A percentile compares a stretch with the other conserved stretches of the same genome.
phyloP scores from a whole-genome alignment of 305 asterid species.

The Fraxinus dipetala region DNA sequence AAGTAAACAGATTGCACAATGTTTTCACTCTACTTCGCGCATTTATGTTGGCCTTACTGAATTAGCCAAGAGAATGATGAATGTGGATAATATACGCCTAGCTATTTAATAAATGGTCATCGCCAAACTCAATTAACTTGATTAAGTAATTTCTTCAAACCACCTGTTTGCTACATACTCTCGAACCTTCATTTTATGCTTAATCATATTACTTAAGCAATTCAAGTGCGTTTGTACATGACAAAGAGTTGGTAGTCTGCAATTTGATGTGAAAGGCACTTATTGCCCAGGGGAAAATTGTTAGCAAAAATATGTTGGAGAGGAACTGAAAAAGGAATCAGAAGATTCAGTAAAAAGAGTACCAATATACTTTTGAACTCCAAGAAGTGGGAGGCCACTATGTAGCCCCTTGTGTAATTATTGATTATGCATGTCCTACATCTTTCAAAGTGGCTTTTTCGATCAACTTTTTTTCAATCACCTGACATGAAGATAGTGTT shows the following conservation, averaged over 20 bases:
- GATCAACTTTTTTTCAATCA: not conserved
- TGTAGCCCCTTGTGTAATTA: conserved; percentile 2
- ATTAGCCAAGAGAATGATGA: conserved; percentile 1
- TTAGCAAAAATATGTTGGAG: not conserved
- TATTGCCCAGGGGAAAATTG: not conserved
- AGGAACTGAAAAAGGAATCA: not conserved
- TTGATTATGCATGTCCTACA: conserved; percentile 19
- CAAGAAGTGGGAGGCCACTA: conserved; percentile 41
- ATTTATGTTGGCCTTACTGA: not conserved
- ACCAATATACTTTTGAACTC: conserved; percentile 8
- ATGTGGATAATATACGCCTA: not conserved
- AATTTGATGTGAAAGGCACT: not conserved
- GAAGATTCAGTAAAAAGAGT: not conserved
- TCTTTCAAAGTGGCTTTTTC: conserved; percentile 15
- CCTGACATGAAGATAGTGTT: not conserved
- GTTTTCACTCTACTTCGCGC: not conserved
- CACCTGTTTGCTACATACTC: not conserved
- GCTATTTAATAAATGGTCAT: not conserved
- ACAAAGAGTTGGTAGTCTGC: conserved; percentile 17
- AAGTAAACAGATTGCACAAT: not conserved
- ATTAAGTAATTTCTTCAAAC: not conserved
- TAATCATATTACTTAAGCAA: not conserved
- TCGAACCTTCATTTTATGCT: not conserved
- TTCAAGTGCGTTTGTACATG: conserved; percentile 8
- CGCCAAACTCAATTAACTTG: not conserved